Evolutionary conservation across 164 flowering plant species (phyloP).

Genomic region (Buxus sempervirens): DNA sequence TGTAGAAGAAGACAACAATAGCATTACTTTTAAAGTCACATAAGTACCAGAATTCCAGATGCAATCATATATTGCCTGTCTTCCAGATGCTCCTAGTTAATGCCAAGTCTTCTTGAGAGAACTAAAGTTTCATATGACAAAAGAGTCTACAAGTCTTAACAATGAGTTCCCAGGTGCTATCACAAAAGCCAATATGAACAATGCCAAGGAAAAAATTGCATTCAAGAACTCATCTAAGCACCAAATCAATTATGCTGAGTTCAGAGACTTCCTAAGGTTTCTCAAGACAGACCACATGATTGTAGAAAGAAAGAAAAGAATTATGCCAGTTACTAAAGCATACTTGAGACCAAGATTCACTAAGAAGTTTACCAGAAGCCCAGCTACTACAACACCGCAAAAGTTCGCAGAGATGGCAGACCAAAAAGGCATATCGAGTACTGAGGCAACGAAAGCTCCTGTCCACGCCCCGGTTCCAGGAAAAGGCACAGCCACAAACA

Average conservation of each 20-base stretch:
- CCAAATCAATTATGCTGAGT: conserved; percentile 32
- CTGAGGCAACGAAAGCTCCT: conserved; percentile 84
- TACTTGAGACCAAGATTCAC: conserved; percentile 94
- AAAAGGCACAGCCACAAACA: conserved; percentile 96
- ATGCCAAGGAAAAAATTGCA: neutral
- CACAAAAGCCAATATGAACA: neutral
- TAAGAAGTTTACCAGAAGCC: conserved; percentile 81
- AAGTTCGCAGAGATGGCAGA: conserved; percentile 70
- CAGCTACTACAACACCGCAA: conserved; percentile 76
- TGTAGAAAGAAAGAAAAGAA: conserved; percentile 73
- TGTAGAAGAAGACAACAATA: neutral
- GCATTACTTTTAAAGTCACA: neutral
- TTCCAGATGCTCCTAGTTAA: neutral
- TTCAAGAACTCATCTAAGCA: conserved; percentile 7
- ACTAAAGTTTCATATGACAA: neutral
- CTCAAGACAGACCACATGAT: conserved; percentile 88
- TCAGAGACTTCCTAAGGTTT: conserved; percentile 44
- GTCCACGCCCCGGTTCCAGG: conserved; percentile 99
- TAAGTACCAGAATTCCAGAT: neutral
- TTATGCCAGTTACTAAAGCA: conserved; percentile 63
- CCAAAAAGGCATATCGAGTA: conserved; percentile 96
- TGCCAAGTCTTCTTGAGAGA: neutral
- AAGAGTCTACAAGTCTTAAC: neutral
- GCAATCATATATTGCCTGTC: too few species aligned
- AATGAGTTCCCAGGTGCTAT: neutral